Base-by-base conservation (phyloP, 2,329 filamentous ascomycete genomes). In the Apiospora koreana region DNA sequence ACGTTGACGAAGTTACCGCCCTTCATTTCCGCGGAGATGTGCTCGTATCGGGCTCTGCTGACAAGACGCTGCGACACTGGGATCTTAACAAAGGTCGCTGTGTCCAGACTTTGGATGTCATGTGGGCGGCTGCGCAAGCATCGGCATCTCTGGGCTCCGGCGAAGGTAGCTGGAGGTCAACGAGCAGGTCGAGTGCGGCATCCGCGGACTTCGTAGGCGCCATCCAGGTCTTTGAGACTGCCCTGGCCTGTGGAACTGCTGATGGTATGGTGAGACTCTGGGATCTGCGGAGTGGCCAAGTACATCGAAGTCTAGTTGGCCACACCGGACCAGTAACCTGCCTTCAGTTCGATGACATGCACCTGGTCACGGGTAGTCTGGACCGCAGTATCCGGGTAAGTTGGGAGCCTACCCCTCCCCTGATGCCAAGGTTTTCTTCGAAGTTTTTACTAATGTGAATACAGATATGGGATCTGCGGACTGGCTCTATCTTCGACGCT, bases 401-500 rank as follows among this genome's bases (percentile, higher is more conserved):
- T 48, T 65, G 31, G 23, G 3, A 25, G 41, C 14, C 35, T 35
- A 35, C 35, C 35, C 31, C 41, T 8, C 23, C 9, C 9, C 21
- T 38, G 9, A 38, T n/a, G 10, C 28, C 28, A 35, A 35, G 4
- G 8, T 25, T 62, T 42, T 70, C 25, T 70, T 42, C 25, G 42
- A 45, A 12, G 28, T 41, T 18, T 71, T 72, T 71, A 8, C 45
- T 66, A 14, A 66, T n/a, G 23, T n/a, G 28, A 4, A 41, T 3
- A n/a, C 78, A 98, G 95, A 98, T 99, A 79, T 99, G 96, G 96
- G 96, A 99, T 82, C 92, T 99, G 70, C 93, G 96, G 69, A 98
- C 94, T 16, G 96, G 96, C 64, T 95, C 94, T 43, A 98, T 99
- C 76, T 93, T 93, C 80, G 96, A 99, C 80, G 96, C 95, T 23